Percentiles rank a stretch among this genome's conserved stretches.
phyloP scores from a whole-genome alignment of 148 eudicot genomes.

The Nyssa sinensis region DNA sequence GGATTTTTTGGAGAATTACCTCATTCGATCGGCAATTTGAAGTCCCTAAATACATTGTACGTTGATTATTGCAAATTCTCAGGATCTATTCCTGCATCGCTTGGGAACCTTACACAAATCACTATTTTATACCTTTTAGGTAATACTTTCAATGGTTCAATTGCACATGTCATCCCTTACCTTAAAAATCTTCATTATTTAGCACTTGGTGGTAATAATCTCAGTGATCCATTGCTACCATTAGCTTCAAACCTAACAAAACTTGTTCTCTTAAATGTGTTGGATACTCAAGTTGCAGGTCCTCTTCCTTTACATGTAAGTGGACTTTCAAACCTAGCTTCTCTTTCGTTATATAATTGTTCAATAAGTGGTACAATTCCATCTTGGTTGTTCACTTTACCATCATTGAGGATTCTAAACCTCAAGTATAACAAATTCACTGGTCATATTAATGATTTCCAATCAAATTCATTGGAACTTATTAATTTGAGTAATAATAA shows the following conservation, averaged over 20 bases:
- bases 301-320: too few relatives aligned
- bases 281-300: too few relatives aligned
- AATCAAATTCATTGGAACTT: background rate
- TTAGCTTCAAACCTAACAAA: background rate
- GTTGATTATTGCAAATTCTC: too few relatives aligned
- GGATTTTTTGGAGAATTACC: constrained; percentile 22
- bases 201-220: background rate
- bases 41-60: too few relatives aligned
- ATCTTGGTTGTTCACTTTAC: too few relatives aligned
- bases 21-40: constrained; percentile 18
- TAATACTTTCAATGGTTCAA: background rate
- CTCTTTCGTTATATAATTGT: too few relatives aligned
- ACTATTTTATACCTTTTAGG: background rate
- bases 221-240: background rate
- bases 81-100: too few relatives aligned
- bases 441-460: background rate
- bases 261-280: background rate
- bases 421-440: background rate
- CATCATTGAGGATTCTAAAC: too few relatives aligned
- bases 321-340: too few relatives aligned
- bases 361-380: too few relatives aligned
- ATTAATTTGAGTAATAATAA: too few relatives aligned
- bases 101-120: too few relatives aligned
- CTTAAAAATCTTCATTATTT: background rate
- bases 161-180: background rate